phyloP scores from a whole-genome alignment of 148 eudicot species.

The Rheum nobile region DNA sequence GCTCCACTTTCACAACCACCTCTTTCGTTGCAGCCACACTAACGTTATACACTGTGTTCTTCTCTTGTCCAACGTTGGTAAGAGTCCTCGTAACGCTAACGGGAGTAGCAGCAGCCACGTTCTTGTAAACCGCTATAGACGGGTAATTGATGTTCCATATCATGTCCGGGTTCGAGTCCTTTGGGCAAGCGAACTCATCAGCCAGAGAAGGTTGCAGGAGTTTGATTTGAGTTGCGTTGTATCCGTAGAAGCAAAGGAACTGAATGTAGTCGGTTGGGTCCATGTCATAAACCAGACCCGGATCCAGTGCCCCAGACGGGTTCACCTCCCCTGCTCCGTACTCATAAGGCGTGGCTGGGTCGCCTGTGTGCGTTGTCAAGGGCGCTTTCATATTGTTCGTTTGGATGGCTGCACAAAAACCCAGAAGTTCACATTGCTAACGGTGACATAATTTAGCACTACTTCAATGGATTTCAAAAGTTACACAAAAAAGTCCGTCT shows the following conservation, averaged over 20 bases:
- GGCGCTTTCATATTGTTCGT: slow-evolving; percentile 33
- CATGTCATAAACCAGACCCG: slow-evolving; percentile 54
- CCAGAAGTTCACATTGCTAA: neutral
- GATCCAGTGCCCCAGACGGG: slow-evolving; percentile 37
- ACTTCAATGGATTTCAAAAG: too few relatives aligned
- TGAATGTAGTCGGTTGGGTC: slow-evolving; percentile 34
- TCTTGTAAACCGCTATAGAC: slow-evolving; percentile 47
- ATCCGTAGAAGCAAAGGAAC: slow-evolving; percentile 53
- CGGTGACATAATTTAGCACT: too few relatives aligned
- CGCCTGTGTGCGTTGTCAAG: slow-evolving; percentile 33
- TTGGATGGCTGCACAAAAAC: slow-evolving; percentile 39
- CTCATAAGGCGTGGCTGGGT: slow-evolving; percentile 53
- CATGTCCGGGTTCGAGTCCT: slow-evolving; percentile 22
- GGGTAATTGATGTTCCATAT: slow-evolving; percentile 67
- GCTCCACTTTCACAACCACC: slow-evolving; percentile 38
- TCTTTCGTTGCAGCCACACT: slow-evolving; percentile 29
- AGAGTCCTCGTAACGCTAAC: slow-evolving; percentile 45
- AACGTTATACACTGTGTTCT: slow-evolving; percentile 28
- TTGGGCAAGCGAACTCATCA: slow-evolving; percentile 36
- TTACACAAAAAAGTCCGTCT: too few relatives aligned
- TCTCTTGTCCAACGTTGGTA: slow-evolving; percentile 44
- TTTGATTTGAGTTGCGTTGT: slow-evolving; percentile 32
- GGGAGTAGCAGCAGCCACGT: slow-evolving; percentile 9
- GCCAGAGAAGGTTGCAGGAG: slow-evolving; percentile 31
- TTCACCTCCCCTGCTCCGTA: slow-evolving; percentile 68